A percentile compares a stretch with the other conserved stretches of the same genome.
Evolutionary conservation across 345 rosid genomes (phyloP).

Genomic region (Salix viminalis): DNA sequence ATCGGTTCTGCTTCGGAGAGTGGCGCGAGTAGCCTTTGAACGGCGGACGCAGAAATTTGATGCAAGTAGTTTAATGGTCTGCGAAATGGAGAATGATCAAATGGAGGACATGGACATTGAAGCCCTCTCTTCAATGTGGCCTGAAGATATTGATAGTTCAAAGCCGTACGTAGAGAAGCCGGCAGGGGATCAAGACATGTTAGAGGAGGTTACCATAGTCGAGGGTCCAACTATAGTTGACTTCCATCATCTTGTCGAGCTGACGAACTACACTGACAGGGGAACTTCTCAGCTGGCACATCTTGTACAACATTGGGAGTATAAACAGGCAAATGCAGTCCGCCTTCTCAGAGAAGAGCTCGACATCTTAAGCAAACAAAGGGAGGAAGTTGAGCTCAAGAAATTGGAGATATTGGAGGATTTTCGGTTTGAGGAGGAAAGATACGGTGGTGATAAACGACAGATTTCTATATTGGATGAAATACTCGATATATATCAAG

Average conservation of each 20-base stretch:
- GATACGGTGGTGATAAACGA: slow-evolving; percentile 49
- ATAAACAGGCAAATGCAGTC: slow-evolving; percentile 68
- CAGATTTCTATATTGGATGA: slow-evolving; percentile 61
- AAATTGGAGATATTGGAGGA: slow-evolving; percentile 80
- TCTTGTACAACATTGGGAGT: slow-evolving; percentile 86
- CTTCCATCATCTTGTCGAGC: slow-evolving; percentile 54
- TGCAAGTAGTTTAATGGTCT: slow-evolving; percentile 27
- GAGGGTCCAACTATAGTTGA: slow-evolving; percentile 59
- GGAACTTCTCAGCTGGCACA: slow-evolving; percentile 81
- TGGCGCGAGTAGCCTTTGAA: neutral
- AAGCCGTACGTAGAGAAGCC: slow-evolving; percentile 84
- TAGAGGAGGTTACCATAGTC: slow-evolving; percentile 67
- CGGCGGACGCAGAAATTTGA: slow-evolving; percentile 9
- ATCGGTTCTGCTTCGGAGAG: neutral
- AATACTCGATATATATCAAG: slow-evolving; percentile 44
- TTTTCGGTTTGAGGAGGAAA: slow-evolving; percentile 67
- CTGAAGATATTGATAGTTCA: slow-evolving; percentile 73
- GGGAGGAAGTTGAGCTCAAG: slow-evolving; percentile 78
- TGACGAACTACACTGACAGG: slow-evolving; percentile 53
- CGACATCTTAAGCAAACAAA: slow-evolving; percentile 63
- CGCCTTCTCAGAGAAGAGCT: slow-evolving; percentile 82
- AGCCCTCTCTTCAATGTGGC: slow-evolving; percentile 91
- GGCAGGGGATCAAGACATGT: slow-evolving; percentile 71
- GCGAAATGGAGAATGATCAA: slow-evolving; percentile 58
- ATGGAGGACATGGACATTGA: slow-evolving; percentile 81